phyloP scores from a whole-genome alignment of 371 early-diverging fungal genomes.

The Lichtheimia hyalospora region DNA sequence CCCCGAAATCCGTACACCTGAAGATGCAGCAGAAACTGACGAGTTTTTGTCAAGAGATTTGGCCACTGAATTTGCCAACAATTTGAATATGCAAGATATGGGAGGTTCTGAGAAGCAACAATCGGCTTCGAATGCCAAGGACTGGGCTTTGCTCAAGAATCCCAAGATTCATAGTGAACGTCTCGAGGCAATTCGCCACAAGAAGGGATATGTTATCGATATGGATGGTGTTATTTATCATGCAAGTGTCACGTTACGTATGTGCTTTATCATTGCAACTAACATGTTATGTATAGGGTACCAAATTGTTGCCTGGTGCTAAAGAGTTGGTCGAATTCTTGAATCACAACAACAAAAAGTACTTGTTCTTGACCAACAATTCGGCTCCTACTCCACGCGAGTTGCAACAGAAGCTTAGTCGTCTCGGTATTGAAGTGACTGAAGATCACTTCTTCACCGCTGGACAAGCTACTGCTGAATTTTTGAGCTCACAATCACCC shows the following conservation, averaged over 20 bases:
- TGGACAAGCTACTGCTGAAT: constrained; percentile 64
- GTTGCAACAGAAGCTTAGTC: constrained; percentile 55
- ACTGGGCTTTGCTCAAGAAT: constrained; percentile 40
- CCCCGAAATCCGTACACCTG: neutral
- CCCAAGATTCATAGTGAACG: constrained; percentile 46
- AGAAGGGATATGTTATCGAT: constrained; percentile 64
- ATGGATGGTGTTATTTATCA: constrained; percentile 74
- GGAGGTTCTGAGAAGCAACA: too few relatives aligned
- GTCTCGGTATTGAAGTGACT: constrained; percentile 58
- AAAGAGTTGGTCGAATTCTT: constrained; percentile 64
- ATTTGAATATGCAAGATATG: too few relatives aligned
- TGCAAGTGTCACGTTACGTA: constrained; percentile 24
- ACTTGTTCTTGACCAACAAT: constrained; percentile 70
- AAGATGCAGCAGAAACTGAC: neutral
- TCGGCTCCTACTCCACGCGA: constrained; percentile 67
- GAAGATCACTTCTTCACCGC: constrained; percentile 68
- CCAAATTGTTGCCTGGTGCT: constrained; percentile 51
- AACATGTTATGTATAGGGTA: neutral
- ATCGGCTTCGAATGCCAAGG: constrained; percentile 14
- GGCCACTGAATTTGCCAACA: neutral
- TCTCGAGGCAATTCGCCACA: constrained; percentile 53
- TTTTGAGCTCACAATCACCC: constrained; percentile 59
- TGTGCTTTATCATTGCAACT: neutral
- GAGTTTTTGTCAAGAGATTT: neutral
- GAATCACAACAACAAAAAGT: constrained; percentile 56